Evolutionary conservation across 495 filamentous ascomycete species (phyloP).

Genomic region (Achaetomiella virescens): DNA sequence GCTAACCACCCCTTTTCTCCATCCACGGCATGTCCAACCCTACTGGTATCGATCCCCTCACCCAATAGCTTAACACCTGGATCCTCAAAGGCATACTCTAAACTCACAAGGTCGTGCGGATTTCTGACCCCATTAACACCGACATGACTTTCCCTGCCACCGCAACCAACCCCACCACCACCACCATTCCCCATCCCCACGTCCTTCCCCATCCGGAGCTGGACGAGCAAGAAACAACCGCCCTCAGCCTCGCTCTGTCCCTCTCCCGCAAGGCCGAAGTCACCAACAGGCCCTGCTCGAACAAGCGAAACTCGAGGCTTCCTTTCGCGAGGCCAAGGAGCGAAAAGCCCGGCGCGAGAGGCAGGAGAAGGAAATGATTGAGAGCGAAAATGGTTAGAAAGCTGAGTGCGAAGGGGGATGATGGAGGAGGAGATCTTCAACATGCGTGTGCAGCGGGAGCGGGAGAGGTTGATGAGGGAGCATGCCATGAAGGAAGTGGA

Average conservation of each 20-base stretch:
- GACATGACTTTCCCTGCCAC: background rate
- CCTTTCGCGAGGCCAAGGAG: background rate
- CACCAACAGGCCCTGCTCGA: background rate
- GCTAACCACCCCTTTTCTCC: background rate
- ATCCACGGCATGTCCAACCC: background rate
- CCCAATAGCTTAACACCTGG: background rate
- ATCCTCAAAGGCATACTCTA: background rate
- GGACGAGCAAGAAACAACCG: background rate
- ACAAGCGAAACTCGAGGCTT: background rate
- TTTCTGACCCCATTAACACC: background rate
- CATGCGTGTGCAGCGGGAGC: background rate
- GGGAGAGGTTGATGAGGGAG: background rate
- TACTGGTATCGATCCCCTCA: background rate
- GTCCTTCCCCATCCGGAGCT: background rate
- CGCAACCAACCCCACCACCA: background rate
- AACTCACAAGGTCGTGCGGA: background rate
- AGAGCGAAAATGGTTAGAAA: background rate
- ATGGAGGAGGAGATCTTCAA: background rate
- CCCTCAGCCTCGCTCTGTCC: background rate
- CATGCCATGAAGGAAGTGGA: background rate
- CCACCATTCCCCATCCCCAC: background rate
- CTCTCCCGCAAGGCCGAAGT: background rate
- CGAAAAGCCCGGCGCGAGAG: background rate
- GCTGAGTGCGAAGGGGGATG: background rate
- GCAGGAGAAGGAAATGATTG: background rate